Evolutionary conservation across 768 basidiomycete species (phyloP).

Genomic region (Rhodotorula graminis): DNA sequence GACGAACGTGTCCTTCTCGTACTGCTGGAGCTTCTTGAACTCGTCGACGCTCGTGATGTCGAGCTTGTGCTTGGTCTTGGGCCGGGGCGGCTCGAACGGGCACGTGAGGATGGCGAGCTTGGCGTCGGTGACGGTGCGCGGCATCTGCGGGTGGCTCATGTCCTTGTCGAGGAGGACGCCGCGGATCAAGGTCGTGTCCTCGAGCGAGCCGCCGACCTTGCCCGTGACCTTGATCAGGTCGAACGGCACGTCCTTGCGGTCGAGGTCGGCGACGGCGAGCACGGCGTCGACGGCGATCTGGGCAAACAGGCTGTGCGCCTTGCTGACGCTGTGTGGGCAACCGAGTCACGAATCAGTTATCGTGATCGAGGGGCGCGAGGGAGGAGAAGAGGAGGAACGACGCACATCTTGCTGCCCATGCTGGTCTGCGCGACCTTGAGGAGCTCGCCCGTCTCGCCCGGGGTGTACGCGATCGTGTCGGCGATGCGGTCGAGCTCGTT

Average conservation of each 20-base stretch:
- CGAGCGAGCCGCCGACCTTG: conserved; percentile 94
- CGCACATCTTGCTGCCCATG: conserved; percentile 95
- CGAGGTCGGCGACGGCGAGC: conserved; percentile 85
- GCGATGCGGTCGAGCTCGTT: conserved; percentile 84
- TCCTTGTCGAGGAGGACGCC: conserved; percentile 99
- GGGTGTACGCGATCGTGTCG: conserved; percentile 80
- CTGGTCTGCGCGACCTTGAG: conserved; percentile 93
- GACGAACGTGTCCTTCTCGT: conserved; percentile 92
- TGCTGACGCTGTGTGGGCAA: conserved; percentile 81
- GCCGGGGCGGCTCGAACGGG: conserved; percentile 96
- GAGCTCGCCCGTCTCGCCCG: conserved; percentile 75
- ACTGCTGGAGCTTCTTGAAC: conserved; percentile 86
- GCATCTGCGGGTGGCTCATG: conserved; percentile 99
- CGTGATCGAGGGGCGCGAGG: neutral
- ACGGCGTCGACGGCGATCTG: conserved; percentile 98
- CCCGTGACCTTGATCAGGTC: conserved; percentile 99
- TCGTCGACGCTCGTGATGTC: conserved; percentile 96
- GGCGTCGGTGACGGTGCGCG: conserved; percentile 76
- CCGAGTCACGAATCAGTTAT: too few species aligned
- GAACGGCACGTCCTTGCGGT: conserved; percentile 89
- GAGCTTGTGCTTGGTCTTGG: conserved; percentile 98
- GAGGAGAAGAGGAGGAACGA: neutral
- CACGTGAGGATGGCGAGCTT: conserved; percentile 94
- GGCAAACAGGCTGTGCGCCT: conserved; percentile 90
- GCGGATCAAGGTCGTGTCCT: conserved; percentile 88